Conservation (phyloP, 83 land plant genomes). For the Picea mariana region DNA sequence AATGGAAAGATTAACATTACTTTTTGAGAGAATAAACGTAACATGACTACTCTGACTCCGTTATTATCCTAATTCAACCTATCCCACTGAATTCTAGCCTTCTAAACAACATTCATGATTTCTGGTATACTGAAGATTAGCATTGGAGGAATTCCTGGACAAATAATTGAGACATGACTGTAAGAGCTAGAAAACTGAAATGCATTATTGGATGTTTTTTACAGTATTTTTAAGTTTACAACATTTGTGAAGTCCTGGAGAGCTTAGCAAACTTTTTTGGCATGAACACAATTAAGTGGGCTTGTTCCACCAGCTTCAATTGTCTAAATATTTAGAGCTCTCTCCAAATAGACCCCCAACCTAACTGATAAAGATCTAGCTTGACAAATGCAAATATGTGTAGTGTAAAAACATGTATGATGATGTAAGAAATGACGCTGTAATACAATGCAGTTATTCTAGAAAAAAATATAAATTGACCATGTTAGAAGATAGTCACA, state of each 20-base stretch:
- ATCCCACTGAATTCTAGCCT: no score
- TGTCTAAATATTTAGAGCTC: slow-evolving; percentile 5
- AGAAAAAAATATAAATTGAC: background rate
- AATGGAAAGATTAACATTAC: background rate
- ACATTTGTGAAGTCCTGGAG: background rate
- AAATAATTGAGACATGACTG: background rate
- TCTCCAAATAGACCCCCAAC: background rate
- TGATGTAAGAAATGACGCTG: background rate
- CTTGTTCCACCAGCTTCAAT: background rate
- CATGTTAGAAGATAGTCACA: background rate
- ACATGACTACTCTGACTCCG: no score
- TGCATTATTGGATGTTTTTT: background rate
- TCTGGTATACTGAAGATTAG: no score
- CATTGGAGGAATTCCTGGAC: background rate
- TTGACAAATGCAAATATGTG: background rate
- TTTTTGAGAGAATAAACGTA: background rate
- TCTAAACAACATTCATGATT: no score
- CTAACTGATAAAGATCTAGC: background rate
- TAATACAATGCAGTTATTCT: background rate
- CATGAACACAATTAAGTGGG: background rate
- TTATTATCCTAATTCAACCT: no score
- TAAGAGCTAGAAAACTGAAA: background rate
- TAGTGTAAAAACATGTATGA: background rate
- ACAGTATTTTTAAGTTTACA: background rate
- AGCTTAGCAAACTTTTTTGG: background rate